phyloP scores from a whole-genome alignment of 768 basidiomycete species.

The Mycena albidolilacea region DNA sequence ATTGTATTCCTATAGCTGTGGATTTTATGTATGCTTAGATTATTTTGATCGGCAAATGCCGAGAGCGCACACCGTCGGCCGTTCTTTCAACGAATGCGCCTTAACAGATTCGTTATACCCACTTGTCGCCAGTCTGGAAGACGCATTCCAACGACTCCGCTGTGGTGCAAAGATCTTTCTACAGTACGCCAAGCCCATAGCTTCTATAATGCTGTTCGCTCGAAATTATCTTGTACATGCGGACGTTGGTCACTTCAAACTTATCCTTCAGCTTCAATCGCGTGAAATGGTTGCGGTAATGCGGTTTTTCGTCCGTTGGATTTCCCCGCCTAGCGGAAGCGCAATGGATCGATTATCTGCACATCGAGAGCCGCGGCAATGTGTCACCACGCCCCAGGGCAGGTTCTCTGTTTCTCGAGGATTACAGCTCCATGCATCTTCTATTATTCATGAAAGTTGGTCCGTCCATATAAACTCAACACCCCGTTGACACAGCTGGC shows the following conservation, averaged over 20 bases:
- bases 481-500: background rate
- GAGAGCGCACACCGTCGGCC: no score
- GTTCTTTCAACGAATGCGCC: no score
- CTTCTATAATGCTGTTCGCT: background rate
- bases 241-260: background rate
- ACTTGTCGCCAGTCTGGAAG: no score
- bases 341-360: slow-evolving; percentile 1
- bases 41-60: no score
- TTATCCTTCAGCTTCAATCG: background rate
- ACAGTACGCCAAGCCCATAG: background rate
- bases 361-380: slow-evolving; percentile 21
- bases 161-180: background rate
- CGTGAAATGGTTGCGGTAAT: background rate
- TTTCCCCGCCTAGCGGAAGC: background rate
- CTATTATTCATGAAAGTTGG: slow-evolving; percentile 19
- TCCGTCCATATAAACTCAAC: slow-evolving; percentile 9
- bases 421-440: slow-evolving; percentile 5
- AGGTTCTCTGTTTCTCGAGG: slow-evolving; percentile 10
- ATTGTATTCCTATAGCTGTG: background rate
- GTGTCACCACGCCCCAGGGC: background rate
- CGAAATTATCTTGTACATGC: background rate
- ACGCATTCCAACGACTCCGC: background rate
- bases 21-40: background rate
- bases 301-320: background rate
- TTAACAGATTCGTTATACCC: no score